phyloP scores from a whole-genome alignment of 2,329 filamentous ascomycete genomes.

The Didymosphaeria variabile region DNA sequence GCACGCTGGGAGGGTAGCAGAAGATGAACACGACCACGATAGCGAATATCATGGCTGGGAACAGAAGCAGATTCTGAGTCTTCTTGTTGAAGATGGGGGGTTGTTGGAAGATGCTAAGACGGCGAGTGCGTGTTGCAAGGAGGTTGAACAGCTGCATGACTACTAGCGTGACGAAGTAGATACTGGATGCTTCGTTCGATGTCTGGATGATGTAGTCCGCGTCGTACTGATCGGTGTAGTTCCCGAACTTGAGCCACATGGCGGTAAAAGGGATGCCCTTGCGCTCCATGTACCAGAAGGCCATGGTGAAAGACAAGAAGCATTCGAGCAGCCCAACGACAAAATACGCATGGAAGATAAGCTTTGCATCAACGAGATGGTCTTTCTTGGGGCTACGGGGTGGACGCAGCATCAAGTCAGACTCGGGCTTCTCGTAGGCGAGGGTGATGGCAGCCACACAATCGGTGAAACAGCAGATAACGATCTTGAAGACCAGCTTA shows the following conservation, averaged over 20 bases:
- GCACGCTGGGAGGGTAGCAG: constrained; percentile 71
- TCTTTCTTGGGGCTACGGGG: constrained; percentile 75
- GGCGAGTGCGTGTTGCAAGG: constrained; percentile 69
- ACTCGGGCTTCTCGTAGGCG: constrained; percentile 79
- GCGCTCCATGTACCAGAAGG: constrained; percentile 52
- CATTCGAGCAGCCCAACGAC: constrained; percentile 68
- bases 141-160: constrained; percentile 86
- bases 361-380: constrained; percentile 75
- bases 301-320: constrained; percentile 55
- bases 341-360: constrained; percentile 77
- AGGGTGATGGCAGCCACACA: constrained; percentile 70
- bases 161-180: constrained; percentile 83
- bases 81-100: constrained; percentile 70
- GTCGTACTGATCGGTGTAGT: constrained; percentile 36
- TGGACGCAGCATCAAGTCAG: constrained; percentile 74
- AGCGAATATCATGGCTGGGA: constrained; percentile 75
- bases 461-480: constrained; percentile 75
- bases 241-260: constrained; percentile 66
- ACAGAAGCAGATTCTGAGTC: constrained; percentile 74
- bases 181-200: constrained; percentile 72
- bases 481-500: constrained; percentile 32
- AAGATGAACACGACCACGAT: constrained; percentile 73
- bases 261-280: constrained; percentile 72
- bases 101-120: constrained; percentile 74
- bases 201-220: constrained; percentile 51